phyloP scores from a whole-genome alignment of 495 filamentous ascomycete genomes.

The Sphaerosporella brunnea region DNA sequence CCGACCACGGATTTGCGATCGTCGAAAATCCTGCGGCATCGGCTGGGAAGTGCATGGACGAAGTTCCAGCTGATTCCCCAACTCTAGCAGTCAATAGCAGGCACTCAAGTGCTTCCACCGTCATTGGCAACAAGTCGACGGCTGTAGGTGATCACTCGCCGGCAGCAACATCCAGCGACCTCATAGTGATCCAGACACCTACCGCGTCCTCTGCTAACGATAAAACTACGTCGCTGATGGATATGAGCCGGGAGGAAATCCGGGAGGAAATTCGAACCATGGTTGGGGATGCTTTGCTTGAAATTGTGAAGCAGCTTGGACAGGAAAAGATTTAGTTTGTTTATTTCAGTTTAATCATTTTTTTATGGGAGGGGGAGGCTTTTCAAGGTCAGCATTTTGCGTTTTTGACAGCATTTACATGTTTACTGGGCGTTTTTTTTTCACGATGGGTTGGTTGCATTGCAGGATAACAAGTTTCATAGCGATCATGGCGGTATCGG shows the following conservation, averaged over 20 bases:
- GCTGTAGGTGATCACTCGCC: neutral
- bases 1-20: neutral
- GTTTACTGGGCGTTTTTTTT: too few species aligned
- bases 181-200: neutral
- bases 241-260: neutral
- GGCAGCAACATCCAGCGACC: neutral
- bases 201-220: neutral
- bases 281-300: neutral
- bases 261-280: neutral
- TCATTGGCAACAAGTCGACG: too few species aligned
- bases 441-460: too few species aligned
- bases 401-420: too few species aligned
- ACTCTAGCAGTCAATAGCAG: too few species aligned
- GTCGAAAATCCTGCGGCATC: neutral
- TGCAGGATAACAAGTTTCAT: too few species aligned
- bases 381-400: too few species aligned
- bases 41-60: too few species aligned
- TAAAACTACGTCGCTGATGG: neutral
- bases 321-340: slow-evolving; percentile 1
- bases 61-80: too few species aligned
- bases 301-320: neutral
- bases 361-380: neutral
- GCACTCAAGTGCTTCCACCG: neutral
- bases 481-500: too few species aligned
- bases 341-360: too few species aligned